Conservation (phyloP, 768 basidiomycete species). For the Filobasidium wieringae region DNA sequence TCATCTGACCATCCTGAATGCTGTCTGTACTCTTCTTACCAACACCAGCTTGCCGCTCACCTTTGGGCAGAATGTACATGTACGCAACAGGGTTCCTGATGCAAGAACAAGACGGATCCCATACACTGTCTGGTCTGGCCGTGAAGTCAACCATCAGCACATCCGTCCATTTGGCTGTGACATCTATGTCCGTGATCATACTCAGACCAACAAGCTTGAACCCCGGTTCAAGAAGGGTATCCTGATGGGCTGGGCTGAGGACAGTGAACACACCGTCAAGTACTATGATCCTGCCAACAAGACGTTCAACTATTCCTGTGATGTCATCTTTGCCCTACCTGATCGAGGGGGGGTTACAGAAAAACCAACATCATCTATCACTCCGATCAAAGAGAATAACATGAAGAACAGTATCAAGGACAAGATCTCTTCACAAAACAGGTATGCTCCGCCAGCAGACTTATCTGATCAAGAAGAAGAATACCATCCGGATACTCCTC, state of each 20-base stretch:
- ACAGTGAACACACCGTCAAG: background rate
- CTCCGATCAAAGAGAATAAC: no score
- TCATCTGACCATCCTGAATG: conserved; percentile 15
- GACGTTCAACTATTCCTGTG: no score
- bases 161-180: background rate
- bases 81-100: conserved; percentile 3
- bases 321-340: no score
- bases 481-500: no score
- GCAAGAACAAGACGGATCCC: background rate
- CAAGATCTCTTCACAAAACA: no score
- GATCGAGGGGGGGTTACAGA: no score
- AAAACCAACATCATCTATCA: no score
- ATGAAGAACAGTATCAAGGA: no score
- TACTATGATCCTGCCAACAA: no score
- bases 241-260: background rate
- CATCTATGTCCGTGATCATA: conserved; percentile 1
- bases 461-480: no score
- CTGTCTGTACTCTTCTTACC: conserved; percentile 9
- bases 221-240: background rate
- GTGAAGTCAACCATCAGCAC: background rate
- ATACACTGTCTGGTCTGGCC: background rate
- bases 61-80: conserved; percentile 1
- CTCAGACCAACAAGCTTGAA: background rate
- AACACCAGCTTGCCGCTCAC: background rate
- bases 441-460: no score